Evolutionary conservation across 179 eudicot species (phyloP), one percentile per base, ranked within the genome.

Genomic region (Drosera spatulata): DNA sequence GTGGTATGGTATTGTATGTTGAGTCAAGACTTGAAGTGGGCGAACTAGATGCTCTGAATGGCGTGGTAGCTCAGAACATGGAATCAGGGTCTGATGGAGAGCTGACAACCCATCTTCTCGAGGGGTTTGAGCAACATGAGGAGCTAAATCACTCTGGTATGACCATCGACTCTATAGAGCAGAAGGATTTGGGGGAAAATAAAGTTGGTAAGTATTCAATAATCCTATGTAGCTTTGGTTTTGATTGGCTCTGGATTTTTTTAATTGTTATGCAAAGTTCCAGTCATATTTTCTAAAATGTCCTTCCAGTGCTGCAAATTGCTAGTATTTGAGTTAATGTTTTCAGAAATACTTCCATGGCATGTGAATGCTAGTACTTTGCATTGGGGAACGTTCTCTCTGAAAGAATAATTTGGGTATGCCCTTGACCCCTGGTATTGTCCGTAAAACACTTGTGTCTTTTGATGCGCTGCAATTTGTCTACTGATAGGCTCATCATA

Each of bases 1-100:
- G 99, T 68, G 88, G 86, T 56, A 60, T 73, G 40, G 72, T 83
- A 50, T 59, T 94, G 41, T 77, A 79, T 66, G 71, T 94, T 70
- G 95, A 83, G 78, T 83, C 89, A 59, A 87, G 99, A 73, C 82
- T 94, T 59, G 96, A 90, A 72, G 87, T 86, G 66, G 72, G 75
- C 39, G 96, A 85, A 71, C 79, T 80, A 55, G 91, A 84, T 64
- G 58, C 70, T 13, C 73, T 75, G 45, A 78, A 75, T 66, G 81
- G 69, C 48, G 59, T 45, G 22, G 62, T 64, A 50, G 77, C 74
- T 56, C 64, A 77, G 52, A 73, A 71, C 61, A 55, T 62, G 39
- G 85, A 78, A 49, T 47, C 82, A 53, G 78, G 74, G 63, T 70
- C 85, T 62, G 73, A 58, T 33, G 77, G 66, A 59, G 86, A 78